Percentiles rank a stretch among this genome's conserved stretches.
These are phyloP conservation scores for Trichoderma sp. DNA, from an alignment of 2,329 filamentous ascomycete genomes.

Conservation along the genomic window DNA sequence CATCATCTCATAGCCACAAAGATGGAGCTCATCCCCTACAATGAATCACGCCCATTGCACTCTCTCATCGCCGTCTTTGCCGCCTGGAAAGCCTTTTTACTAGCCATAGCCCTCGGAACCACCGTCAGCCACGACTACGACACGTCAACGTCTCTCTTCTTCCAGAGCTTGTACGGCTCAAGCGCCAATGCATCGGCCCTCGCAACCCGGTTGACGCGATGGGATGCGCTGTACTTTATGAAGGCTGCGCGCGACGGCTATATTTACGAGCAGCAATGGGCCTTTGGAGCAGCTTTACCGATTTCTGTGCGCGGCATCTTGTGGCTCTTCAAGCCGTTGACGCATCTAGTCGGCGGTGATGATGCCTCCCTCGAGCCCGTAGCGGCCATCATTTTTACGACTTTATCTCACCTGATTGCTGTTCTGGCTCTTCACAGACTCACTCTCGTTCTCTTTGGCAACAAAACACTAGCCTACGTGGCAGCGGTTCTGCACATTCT, in stretches of 20 bases:
- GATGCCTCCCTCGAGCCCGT: constrained; percentile 39
- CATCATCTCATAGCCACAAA: neutral
- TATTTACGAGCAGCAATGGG: constrained; percentile 80
- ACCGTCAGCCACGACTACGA: constrained; percentile 66
- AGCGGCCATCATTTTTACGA: constrained; percentile 65
- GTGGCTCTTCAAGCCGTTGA: constrained; percentile 27
- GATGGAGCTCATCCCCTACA: neutral
- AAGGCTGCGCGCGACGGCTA: constrained; percentile 62
- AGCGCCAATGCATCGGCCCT: constrained; percentile 43
- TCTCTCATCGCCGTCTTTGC: constrained; percentile 45
- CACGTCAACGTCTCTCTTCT: constrained; percentile 63
- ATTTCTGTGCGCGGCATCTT: constrained; percentile 38
- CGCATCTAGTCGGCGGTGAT: constrained; percentile 22
- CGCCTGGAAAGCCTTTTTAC: constrained; percentile 64
- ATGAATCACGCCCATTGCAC: constrained; percentile 23
- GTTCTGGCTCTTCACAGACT: constrained; percentile 70
- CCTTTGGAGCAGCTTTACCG: constrained; percentile 60
- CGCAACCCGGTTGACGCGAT: constrained; percentile 62
- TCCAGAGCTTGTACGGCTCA: constrained; percentile 33
- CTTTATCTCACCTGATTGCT: constrained; percentile 73
- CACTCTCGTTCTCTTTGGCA: constrained; percentile 52
- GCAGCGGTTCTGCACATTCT: constrained; percentile 74
- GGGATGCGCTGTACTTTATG: constrained; percentile 79
- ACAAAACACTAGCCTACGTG: constrained; percentile 59
- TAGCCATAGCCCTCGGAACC: constrained; percentile 56